Evolutionary conservation across 2,329 filamentous ascomycete genomes (phyloP).

Genomic region (Trichoderma polysporum): DNA sequence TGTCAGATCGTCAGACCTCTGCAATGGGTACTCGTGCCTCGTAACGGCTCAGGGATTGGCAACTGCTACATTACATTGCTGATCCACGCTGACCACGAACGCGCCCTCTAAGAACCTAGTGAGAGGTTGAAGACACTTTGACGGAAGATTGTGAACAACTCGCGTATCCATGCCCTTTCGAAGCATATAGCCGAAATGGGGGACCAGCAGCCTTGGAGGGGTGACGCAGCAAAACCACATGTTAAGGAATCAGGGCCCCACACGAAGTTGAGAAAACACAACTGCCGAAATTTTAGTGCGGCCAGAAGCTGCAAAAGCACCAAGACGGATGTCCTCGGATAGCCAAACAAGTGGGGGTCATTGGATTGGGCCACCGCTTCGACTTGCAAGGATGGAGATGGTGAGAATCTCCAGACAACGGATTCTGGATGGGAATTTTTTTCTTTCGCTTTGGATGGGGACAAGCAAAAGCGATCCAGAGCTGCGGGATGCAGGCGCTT

Average conservation of each 20-base stretch:
- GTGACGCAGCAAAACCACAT: background rate
- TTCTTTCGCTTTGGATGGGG: background rate
- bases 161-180: slow-evolving; percentile 8
- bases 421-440: background rate
- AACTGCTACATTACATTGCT: background rate
- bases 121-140: background rate
- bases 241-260: background rate
- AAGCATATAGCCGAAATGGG: slow-evolving; percentile 15
- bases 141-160: background rate
- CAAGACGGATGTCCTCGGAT: slow-evolving; percentile 2
- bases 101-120: background rate
- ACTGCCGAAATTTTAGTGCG: slow-evolving; percentile 18
- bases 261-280: slow-evolving; percentile 13
- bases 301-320: slow-evolving; percentile 12
- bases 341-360: slow-evolving; percentile 9
- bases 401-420: background rate
- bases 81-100: background rate
- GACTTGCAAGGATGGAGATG: background rate
- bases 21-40: background rate
- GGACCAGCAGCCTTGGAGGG: slow-evolving; percentile 2
- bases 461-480: background rate
- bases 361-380: background rate
- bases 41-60: background rate
- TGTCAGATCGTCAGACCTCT: background rate
- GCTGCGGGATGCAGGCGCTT: background rate